Conservation (phyloP, 2,329 filamentous ascomycete genomes). For the Aureobasidium sp. region DNA sequence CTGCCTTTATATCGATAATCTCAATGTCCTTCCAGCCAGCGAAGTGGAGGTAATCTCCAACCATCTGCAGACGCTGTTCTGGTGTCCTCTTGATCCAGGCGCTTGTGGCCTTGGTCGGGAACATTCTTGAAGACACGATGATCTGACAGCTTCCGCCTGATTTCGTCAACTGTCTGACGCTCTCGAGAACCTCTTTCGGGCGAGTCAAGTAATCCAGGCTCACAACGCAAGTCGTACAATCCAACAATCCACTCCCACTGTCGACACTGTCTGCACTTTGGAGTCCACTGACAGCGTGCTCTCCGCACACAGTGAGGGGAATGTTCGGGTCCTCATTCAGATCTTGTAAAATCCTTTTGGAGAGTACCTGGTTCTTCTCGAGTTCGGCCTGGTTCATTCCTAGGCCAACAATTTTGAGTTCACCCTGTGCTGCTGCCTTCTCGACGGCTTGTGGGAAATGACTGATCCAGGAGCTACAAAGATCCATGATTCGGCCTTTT, state of each 20-base stretch:
- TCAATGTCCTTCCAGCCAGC: slow-evolving; percentile 46
- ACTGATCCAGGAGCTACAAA: slow-evolving; percentile 44
- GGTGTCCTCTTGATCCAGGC: slow-evolving; percentile 41
- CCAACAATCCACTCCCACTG: slow-evolving; percentile 24
- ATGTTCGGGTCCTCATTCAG: slow-evolving; percentile 36
- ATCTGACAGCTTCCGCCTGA: slow-evolving; percentile 42
- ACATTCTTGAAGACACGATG: slow-evolving; percentile 44
- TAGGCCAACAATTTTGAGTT: slow-evolving; percentile 37
- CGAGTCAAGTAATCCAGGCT: slow-evolving; percentile 44
- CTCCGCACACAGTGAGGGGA: slow-evolving; percentile 13
- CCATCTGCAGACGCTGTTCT: slow-evolving; percentile 40
- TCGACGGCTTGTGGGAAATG: slow-evolving; percentile 35
- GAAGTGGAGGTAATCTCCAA: slow-evolving; percentile 45
- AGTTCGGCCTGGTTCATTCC: slow-evolving; percentile 44
- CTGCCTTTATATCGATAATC: slow-evolving; percentile 40
- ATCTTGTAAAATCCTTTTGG: slow-evolving; percentile 31
- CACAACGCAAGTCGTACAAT: slow-evolving; percentile 44
- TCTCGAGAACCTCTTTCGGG: slow-evolving; percentile 38
- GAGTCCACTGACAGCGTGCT: slow-evolving; percentile 5
- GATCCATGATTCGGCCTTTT: slow-evolving; percentile 38
- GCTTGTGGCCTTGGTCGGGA: slow-evolving; percentile 42
- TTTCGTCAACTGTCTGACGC: slow-evolving; percentile 33
- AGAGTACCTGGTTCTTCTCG: slow-evolving; percentile 17
- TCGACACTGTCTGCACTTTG: neutral
- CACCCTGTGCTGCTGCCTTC: slow-evolving; percentile 24